Percentiles rank a stretch among this genome's conserved stretches.
phyloP scores from a whole-genome alignment of 2,329 filamentous ascomycete genomes.

The Xylaria polymorpha region DNA sequence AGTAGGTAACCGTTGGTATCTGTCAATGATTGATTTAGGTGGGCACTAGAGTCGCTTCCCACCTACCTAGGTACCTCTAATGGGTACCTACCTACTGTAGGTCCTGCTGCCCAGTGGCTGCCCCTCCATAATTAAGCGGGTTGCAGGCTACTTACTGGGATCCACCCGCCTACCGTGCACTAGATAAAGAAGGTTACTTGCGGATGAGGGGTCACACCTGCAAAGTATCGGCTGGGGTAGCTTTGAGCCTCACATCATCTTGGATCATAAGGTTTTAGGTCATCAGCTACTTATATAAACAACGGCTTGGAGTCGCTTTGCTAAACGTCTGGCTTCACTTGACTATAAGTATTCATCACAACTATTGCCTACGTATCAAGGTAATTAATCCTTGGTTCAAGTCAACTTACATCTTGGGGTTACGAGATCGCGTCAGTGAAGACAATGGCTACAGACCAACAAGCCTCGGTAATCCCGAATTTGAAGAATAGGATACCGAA shows the following conservation, averaged over 20 bases:
- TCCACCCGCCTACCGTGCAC: constrained; percentile 3
- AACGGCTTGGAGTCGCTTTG: background rate
- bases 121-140: constrained; percentile 7
- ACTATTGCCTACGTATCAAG: background rate
- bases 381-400: background rate
- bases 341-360: background rate
- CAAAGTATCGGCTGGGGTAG: background rate
- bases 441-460: constrained; percentile 43
- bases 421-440: background rate
- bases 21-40: background rate
- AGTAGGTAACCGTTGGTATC: too few species aligned
- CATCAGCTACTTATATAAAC: background rate
- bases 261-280: background rate
- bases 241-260: constrained; percentile 29
- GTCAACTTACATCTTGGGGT: background rate
- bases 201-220: background rate
- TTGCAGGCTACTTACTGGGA: background rate
- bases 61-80: too few species aligned
- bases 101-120: background rate
- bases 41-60: too few species aligned
- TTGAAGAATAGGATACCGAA: constrained; percentile 72
- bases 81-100: too few species aligned
- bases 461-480: constrained; percentile 55
- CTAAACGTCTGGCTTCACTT: background rate
- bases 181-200: background rate